Conservation (phyloP, 768 basidiomycete species). For the Mrakia hoshinonis region DNA sequence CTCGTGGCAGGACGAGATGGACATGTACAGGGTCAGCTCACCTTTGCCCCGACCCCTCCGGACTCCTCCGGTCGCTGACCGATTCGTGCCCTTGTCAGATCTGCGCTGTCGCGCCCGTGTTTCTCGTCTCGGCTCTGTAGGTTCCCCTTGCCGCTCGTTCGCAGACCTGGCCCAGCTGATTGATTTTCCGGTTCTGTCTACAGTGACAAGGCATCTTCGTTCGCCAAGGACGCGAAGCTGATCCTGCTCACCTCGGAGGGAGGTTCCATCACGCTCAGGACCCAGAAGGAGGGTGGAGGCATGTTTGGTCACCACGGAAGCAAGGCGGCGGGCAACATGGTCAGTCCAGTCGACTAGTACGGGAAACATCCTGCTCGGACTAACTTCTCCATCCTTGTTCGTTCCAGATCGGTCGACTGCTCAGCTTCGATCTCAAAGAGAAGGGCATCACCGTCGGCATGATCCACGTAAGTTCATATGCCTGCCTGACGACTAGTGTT, state of each 20-base stretch:
- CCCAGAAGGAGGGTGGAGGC: conserved; percentile 46
- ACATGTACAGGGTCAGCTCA: conserved; percentile 46
- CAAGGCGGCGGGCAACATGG: conserved; percentile 50
- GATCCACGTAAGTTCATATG: conserved; percentile 48
- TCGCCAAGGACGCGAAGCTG: conserved; percentile 42
- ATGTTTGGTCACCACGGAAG: conserved; percentile 50
- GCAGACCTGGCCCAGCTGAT: too few species aligned
- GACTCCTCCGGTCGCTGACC: neutral
- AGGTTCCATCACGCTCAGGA: conserved; percentile 46
- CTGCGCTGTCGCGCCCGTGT: conserved; percentile 19
- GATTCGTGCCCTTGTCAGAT: neutral
- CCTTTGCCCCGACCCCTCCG: neutral
- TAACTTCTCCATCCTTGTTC: too few species aligned
- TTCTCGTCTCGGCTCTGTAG: conserved; percentile 40
- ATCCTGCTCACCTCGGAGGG: conserved; percentile 48
- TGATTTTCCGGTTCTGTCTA: conserved; percentile 10
- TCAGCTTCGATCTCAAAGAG: conserved; percentile 44
- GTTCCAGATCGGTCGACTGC: conserved; percentile 39
- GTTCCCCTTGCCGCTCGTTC: neutral
- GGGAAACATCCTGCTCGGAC: neutral
- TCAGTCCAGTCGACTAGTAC: conserved; percentile 25
- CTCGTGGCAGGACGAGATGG: conserved; percentile 43
- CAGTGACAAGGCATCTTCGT: conserved; percentile 31
- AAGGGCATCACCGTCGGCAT: conserved; percentile 44
- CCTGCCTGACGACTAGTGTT: neutral